Evolutionary conservation across 306 rosid genomes (phyloP).

Genomic region (Sindora glabra): DNA sequence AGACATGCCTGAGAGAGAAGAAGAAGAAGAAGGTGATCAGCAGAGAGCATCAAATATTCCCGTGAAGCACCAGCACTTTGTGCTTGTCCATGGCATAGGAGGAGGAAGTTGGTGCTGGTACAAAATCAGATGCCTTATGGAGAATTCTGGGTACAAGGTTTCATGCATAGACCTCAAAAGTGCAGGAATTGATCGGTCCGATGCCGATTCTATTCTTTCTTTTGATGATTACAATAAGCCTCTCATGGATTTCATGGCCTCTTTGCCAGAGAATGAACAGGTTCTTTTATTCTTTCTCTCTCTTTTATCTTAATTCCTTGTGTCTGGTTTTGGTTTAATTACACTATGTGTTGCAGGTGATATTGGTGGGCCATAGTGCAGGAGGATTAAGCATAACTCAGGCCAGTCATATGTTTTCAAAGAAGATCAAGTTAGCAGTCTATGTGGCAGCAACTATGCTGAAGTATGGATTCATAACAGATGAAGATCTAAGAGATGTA

Average conservation of each 20-base stretch:
- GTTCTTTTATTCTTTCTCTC: slow-evolving; percentile 19
- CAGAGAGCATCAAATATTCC: neutral
- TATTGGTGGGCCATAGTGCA: slow-evolving; percentile 91
- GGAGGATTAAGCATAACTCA: slow-evolving; percentile 82
- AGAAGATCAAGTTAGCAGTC: slow-evolving; percentile 58
- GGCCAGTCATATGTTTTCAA: slow-evolving; percentile 59
- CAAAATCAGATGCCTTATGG: slow-evolving; percentile 82
- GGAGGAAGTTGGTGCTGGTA: slow-evolving; percentile 97
- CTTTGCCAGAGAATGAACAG: slow-evolving; percentile 69
- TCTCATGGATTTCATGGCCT: slow-evolving; percentile 55
- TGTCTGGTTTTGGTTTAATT: neutral
- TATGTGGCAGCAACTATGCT: slow-evolving; percentile 95
- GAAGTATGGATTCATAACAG: slow-evolving; percentile 41
- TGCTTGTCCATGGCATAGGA: slow-evolving; percentile 78
- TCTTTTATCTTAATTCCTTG: slow-evolving; percentile 6
- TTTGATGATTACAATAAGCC: slow-evolving; percentile 86
- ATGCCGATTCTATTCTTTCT: slow-evolving; percentile 51
- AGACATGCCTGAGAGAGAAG: slow-evolving; percentile 21
- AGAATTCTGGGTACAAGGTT: slow-evolving; percentile 78
- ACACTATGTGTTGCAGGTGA: slow-evolving; percentile 32
- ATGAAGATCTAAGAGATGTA: slow-evolving; percentile 65
- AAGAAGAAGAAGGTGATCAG: slow-evolving; percentile 14
- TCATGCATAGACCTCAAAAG: slow-evolving; percentile 80
- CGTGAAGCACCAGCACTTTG: slow-evolving; percentile 57
- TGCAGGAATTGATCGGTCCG: slow-evolving; percentile 59